A percentile compares a stretch with the other conserved stretches of the same genome.
phyloP scores from a whole-genome alignment of 2,329 filamentous ascomycete species.

The Lachnellula subtilissima region DNA sequence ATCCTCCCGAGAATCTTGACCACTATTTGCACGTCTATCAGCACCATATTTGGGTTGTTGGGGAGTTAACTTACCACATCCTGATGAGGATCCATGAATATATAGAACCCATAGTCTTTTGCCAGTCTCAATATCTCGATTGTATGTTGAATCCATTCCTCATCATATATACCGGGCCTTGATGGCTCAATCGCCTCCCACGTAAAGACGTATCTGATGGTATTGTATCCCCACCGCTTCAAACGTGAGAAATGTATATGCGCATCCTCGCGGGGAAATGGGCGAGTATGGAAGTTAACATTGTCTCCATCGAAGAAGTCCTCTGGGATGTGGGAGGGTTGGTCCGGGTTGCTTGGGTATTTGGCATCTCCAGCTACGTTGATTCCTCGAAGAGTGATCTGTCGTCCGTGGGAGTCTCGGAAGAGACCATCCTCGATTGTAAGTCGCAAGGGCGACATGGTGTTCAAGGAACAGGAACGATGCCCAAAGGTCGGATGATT shows the following conservation, averaged over 20 bases:
- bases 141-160: constrained; percentile 88
- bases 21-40: constrained; percentile 47
- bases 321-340: constrained; percentile 72
- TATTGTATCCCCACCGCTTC: constrained; percentile 90
- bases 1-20: constrained; percentile 91
- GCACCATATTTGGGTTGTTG: constrained; percentile 8
- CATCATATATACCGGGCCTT: constrained; percentile 87
- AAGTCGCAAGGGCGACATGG: constrained; percentile 71
- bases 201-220: constrained; percentile 92
- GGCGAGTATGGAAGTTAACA: constrained; percentile 81
- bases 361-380: constrained; percentile 91
- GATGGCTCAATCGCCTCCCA: constrained; percentile 98
- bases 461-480: not conserved
- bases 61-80: constrained; percentile 69
- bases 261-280: constrained; percentile 78
- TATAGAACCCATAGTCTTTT: constrained; percentile 86
- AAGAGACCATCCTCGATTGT: constrained; percentile 83
- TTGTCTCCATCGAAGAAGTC: constrained; percentile 90
- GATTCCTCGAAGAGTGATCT: constrained; percentile 87
- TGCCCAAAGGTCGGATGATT: no score
- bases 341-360: constrained; percentile 73
- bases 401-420: constrained; percentile 73
- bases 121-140: constrained; percentile 78
- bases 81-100: constrained; percentile 99
- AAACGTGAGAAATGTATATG: constrained; percentile 81